Evolutionary conservation across 2,329 filamentous ascomycete species (phyloP).

Genomic region (Lasiodiplodia hormozganensis): DNA sequence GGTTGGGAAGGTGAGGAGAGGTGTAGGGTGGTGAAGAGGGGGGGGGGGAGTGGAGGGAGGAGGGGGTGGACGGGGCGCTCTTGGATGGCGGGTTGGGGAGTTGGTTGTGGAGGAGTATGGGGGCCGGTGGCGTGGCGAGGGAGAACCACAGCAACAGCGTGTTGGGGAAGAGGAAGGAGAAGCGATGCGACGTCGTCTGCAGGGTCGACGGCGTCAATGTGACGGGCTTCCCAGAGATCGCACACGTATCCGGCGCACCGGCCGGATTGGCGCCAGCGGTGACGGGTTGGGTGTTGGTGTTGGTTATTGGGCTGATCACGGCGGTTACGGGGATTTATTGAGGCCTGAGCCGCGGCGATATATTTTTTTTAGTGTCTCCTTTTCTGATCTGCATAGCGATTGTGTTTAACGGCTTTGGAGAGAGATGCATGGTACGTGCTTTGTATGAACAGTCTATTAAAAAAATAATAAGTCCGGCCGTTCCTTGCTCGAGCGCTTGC

Average conservation of each 20-base stretch:
- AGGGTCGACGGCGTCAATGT: conserved; percentile 46
- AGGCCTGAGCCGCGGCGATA: background rate
- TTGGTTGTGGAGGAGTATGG: background rate
- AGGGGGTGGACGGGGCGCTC: background rate
- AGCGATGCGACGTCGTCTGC: conserved; percentile 42
- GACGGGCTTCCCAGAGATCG: conserved; percentile 45
- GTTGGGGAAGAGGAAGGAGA: conserved; percentile 33
- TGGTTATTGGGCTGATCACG: conserved; percentile 36
- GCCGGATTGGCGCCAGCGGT: background rate
- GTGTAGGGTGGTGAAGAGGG: too few relatives aligned
- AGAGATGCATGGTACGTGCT: background rate
- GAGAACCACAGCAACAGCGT: background rate
- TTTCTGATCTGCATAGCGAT: background rate
- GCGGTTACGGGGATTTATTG: conserved; percentile 35
- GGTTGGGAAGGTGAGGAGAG: conserved; percentile 30
- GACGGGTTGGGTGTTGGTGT: conserved; percentile 37
- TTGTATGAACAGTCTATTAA: background rate
- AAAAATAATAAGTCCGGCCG: background rate
- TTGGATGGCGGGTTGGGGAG: background rate
- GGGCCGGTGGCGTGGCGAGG: background rate
- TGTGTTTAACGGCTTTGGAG: background rate
- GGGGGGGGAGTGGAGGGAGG: too few relatives aligned
- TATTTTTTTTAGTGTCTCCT: background rate
- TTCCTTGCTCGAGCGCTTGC: background rate
- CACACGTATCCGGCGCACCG: conserved; percentile 32